These are phyloP conservation scores for Plasmodium chabaudi DNA, from an alignment of 169 alveolate genomes.

Conservation along the genomic window DNA sequence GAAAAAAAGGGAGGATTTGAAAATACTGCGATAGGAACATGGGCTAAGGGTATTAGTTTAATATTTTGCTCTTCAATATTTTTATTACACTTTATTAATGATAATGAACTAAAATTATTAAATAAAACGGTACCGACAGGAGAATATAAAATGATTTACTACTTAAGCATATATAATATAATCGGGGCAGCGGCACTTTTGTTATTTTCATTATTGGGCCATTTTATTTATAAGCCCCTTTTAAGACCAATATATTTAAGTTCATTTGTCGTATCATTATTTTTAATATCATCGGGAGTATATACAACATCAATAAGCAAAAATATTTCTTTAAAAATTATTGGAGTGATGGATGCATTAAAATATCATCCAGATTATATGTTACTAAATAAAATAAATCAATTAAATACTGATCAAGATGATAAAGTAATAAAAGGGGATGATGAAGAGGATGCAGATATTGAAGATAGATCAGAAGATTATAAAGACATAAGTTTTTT, in stretches of 20 bases:
- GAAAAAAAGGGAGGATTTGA: conserved; percentile 71
- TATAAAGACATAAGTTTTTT: conserved; percentile 10
- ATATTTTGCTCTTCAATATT: conserved; percentile 66
- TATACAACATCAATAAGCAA: conserved; percentile 72
- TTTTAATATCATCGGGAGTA: conserved; percentile 75
- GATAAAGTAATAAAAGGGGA: neutral
- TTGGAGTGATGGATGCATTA: conserved; percentile 76
- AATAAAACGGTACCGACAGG: conserved; percentile 20
- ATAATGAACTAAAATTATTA: conserved; percentile 26
- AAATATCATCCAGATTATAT: conserved; percentile 76
- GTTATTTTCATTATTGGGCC: conserved; percentile 68
- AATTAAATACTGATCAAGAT: neutral
- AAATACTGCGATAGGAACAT: conserved; percentile 76
- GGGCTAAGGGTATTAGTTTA: conserved; percentile 74
- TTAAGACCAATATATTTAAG: conserved; percentile 72
- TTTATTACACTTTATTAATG: conserved; percentile 67
- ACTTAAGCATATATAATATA: conserved; percentile 60
- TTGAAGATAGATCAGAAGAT: neutral
- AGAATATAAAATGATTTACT: conserved; percentile 62
- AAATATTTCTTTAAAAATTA: conserved; percentile 70
- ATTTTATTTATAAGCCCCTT: conserved; percentile 52
- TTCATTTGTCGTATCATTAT: conserved; percentile 72
- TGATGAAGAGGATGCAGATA: neutral
- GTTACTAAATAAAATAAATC: conserved; percentile 64
- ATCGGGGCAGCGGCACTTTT: conserved; percentile 53